Base-by-base conservation (phyloP, 2,329 filamentous ascomycete species). In the Acephala macrosclerotiorum region DNA sequence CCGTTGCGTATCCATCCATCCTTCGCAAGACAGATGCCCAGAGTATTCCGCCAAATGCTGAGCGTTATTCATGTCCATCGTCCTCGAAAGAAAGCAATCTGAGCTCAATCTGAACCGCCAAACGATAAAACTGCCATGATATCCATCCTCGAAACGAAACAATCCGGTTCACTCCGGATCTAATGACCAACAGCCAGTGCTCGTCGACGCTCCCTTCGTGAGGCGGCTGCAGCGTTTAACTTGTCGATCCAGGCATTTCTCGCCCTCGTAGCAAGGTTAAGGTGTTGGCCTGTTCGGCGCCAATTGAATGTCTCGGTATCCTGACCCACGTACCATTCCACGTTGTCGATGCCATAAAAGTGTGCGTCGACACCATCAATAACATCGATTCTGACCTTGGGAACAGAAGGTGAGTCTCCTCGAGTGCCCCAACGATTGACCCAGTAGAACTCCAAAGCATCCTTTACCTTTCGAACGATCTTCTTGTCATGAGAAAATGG, bases 21-120 rank as follows among this genome's bases (percentile, higher is more conserved):
- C 42, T n/a, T 47, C 45, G 22, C 20, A 26, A 49, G 45, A 49
- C 20, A 26, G 11, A 22, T 25, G 45, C 22, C 9, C 45, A 25
- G 45, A 49, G 22, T 22, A 25, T 16, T 20, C 45, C 20, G 9
- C 20, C n/a, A 49, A 22, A 42, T 42, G 5, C 5, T 42, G 18
- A 49, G 45, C 20, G 45, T n/a, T 12, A 49, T 49, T n/a, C n/a
- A 53, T 53, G 29, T 53, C 49, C 25, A 53, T 53, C 49, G 25
- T 16, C 26, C 9, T 16, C 14, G 4, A 14, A 53, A 53, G 29
- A 33, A 33, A 33, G 4, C 29, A 33, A 33, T 33, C 29, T 9
- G 29, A 33, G 9, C 29, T 33, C 29, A 9, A 33, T 9, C 29
- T 33, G 29, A 33, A 33, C 29, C 29, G 29, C 29, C 29, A 33